Evolutionary conservation across 306 rosid species (phyloP), one percentile per base, ranked within the genome.

Genomic region (Lablab purpureus): DNA sequence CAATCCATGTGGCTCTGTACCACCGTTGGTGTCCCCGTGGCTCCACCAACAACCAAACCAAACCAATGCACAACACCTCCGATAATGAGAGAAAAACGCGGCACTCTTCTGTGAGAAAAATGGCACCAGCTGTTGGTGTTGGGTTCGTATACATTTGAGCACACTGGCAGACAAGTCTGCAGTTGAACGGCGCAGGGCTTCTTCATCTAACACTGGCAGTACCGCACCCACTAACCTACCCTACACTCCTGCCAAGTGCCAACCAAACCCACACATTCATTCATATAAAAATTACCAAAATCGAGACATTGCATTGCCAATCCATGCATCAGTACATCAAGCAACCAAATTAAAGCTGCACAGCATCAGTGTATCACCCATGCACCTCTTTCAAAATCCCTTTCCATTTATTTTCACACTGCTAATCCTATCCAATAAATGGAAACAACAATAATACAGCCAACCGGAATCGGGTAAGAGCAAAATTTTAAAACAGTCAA

Each of bases 21-120:
- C 21, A 51, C 27, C 40, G 8, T 40, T 64, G 78, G 84, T 74
- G 93, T 87, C 90, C 88, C 87, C 87, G 68, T 85, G 40, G 78
- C 87, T 87, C 82, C 75, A 63, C 80, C 40, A 34, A 1, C 43
- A 36, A 51, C 36, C 75, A 81, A 77, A 63, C 64, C 73, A 81
- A 77, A 64, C 68, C 73, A 81, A 25, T 1, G 28, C 28, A 2
- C 1, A 25, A 2, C 28, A 34, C 10, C 52, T 63, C 52, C 70
- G 51, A 67, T 78, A 13, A 36, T 34, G 56, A 37, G 73, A 67
- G 66, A 36, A 41, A 58, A 76, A 81, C 46, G 83, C 68, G 18
- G 43, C 60, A 74, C 49, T 64, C 78, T 75, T 73, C 21, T 58
- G 80, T 11, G 15, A 41, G 30, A 2, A 60, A 46, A 80, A 45